A percentile compares a stretch with the other conserved stretches of the same genome.
Conservation (phyloP, 345 rosid genomes). For the Adansonia digitata region DNA sequence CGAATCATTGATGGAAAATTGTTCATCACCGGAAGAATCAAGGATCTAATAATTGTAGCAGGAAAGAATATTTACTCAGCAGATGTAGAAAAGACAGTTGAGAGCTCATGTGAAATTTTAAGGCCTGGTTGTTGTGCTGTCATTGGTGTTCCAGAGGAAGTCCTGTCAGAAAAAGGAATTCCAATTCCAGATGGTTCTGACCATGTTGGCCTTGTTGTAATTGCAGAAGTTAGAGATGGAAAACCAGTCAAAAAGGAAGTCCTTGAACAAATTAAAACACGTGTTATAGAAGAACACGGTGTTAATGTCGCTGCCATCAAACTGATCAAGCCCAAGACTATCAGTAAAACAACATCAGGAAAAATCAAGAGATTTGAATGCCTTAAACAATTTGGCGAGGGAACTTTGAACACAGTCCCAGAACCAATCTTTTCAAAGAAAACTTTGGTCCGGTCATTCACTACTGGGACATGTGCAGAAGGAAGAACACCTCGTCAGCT, state of each 20-base stretch:
- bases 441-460: conserved; percentile 34
- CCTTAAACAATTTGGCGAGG: conserved; percentile 52
- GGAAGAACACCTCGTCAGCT: conserved; percentile 44
- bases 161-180: conserved; percentile 52
- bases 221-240: conserved; percentile 61
- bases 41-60: conserved; percentile 66
- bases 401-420: conserved; percentile 36
- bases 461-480: conserved; percentile 44
- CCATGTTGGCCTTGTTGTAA: conserved; percentile 58
- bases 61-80: conserved; percentile 68
- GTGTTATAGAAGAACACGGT: conserved; percentile 61
- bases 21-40: conserved; percentile 69
- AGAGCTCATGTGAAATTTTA: conserved; percentile 45
- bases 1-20: conserved; percentile 47
- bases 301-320: conserved; percentile 44
- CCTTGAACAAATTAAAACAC: conserved; percentile 34
- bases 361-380: conserved; percentile 75
- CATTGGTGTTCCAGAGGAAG: conserved; percentile 61
- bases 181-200: conserved; percentile 51
- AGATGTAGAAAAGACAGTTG: conserved; percentile 69
- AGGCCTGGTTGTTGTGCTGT: conserved; percentile 75
- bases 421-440: conserved; percentile 36
- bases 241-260: conserved; percentile 37
- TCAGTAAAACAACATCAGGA: conserved; percentile 64
- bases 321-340: conserved; percentile 57